Evolutionary conservation across 2,329 filamentous ascomycete genomes (phyloP), one percentile per base, ranked within the genome.

Genomic region (Aspergillus sp.): DNA sequence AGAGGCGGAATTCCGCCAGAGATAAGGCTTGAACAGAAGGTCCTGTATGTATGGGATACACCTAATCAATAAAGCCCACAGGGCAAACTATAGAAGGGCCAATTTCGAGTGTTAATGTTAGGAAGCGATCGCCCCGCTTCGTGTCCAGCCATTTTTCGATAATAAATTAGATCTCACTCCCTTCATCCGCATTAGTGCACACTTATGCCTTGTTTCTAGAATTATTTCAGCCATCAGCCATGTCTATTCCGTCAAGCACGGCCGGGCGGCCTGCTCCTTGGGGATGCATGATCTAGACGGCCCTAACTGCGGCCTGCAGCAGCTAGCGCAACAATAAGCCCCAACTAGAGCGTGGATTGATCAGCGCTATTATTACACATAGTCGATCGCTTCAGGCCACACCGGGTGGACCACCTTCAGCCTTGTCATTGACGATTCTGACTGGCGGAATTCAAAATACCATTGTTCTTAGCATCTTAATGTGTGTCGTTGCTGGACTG

Each of bases 321-420:
- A n/a, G 47, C 47, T 50, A 50, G 47, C 47, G 25, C 15, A 50
- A 50, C 15, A 50, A 50, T 30, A 50, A 50, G 47, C n/a, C 17
- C 47, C 47, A 13, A 27, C 44, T 27, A 27, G 44, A 27, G 23
- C 7, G 23, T 23, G 23, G 23, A 27, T 19, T 17, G 25, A 50
- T 50, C 47, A 10, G n/a, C 47, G 30, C 25, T 27, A 49, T 25
- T 50, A 50, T 50, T 50, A 23, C 25, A 50, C 30, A 32, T 32
- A 50, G 47, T 17, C 30, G 25, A 11, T 11, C 25, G 17, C 17
- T 27, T 17, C 25, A 30, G 47, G 25, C 15, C 25, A 50, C 8
- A n/a, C 8, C 25, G 25, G 4, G 47, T 30, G 47, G 25, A 17
- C 25, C 27, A 17, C 25, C 25, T 32, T 17, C 47, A 10, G 23